These are phyloP conservation scores for Rhizodiscina lignyota DNA, from an alignment of 495 filamentous ascomycete species.

Conservation along the genomic window DNA sequence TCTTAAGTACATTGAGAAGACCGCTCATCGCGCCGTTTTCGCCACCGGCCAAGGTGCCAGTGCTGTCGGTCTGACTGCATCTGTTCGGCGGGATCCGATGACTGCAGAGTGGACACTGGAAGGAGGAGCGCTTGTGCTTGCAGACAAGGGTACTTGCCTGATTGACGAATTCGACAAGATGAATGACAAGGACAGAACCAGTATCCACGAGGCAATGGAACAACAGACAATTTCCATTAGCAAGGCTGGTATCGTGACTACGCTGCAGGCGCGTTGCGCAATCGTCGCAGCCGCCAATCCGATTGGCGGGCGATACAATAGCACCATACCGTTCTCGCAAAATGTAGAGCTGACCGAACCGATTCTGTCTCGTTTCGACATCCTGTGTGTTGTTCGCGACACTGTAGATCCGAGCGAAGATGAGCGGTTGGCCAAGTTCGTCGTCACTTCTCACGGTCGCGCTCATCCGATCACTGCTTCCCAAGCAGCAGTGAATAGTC, in stretches of 20 bases:
- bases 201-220: conserved; percentile 99
- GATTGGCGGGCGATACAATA: conserved; percentile 91
- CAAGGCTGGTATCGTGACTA: conserved; percentile 97
- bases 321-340: conserved; percentile 80
- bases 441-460: conserved; percentile 80
- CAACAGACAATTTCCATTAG: conserved; percentile 99
- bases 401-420: conserved; percentile 95
- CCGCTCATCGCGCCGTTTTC: conserved; percentile 92
- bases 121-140: conserved; percentile 88
- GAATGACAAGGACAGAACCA: conserved; percentile 97
- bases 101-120: conserved; percentile 97
- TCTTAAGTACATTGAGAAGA: conserved; percentile 95
- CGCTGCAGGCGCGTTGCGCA: conserved; percentile 90
- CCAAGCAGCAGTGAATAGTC: conserved; percentile 13
- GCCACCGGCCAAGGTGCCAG: conserved; percentile 95
- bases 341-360: conserved; percentile 97
- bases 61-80: conserved; percentile 95
- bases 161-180: conserved; percentile 99
- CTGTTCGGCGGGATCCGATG: conserved; percentile 86
- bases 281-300: conserved; percentile 97
- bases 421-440: conserved; percentile 85
- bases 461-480: conserved; percentile 50
- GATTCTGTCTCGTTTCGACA: conserved; percentile 96
- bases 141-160: conserved; percentile 86
- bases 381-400: conserved; percentile 92